Conservation (phyloP, 257 asterid species). For the Ophiorrhiza pumila region DNA sequence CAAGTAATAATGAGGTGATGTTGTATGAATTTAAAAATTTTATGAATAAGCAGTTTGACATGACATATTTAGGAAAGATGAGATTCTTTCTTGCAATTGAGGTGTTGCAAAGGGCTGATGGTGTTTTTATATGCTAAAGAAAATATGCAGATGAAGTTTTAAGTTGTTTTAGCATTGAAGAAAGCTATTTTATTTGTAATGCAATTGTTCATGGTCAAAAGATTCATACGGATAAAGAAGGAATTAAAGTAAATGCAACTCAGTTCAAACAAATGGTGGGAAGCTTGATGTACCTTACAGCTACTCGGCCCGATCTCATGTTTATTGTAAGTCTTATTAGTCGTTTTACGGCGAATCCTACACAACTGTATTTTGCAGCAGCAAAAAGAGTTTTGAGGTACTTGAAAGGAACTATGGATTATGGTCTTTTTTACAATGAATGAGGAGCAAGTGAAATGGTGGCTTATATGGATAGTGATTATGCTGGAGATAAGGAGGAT, state of each 20-base stretch:
- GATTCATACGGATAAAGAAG: background rate
- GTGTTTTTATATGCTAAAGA: background rate
- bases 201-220: background rate
- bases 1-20: background rate
- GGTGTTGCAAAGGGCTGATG: background rate
- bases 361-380: background rate
- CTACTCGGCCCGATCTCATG: background rate
- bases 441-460: background rate
- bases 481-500: background rate
- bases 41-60: background rate
- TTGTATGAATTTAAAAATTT: background rate
- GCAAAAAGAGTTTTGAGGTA: background rate
- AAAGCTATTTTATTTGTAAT: background rate
- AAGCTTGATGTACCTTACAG: slow-evolving; percentile 3
- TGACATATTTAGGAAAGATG: background rate
- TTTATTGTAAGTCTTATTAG: slow-evolving; percentile 1
- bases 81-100: background rate
- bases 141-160: background rate
- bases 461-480: background rate
- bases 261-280: background rate
- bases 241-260: background rate
- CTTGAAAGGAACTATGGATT: background rate
- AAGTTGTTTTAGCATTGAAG: background rate
- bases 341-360: background rate
- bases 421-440: background rate